Evolutionary conservation across 164 flowering plant species (phyloP), one percentile per base, ranked within the genome.

Genomic region (Annona cherimola): DNA sequence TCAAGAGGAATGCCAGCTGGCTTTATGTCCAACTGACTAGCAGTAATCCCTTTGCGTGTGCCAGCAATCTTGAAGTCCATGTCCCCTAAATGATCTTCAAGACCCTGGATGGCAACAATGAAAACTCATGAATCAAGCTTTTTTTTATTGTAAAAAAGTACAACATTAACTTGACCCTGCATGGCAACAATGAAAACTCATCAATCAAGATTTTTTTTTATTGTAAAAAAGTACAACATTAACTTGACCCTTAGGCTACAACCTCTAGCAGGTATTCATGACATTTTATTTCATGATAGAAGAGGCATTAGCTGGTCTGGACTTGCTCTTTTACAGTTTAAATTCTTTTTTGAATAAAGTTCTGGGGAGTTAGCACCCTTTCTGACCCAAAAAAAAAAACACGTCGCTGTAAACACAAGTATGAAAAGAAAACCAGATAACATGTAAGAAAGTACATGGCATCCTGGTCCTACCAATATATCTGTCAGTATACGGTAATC

Each of bases 21-120:
- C 78, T 95, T 95, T 75, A 95, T 95, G 81, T 95, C 99, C 80
- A 95, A 80, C 84, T 95, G 99, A 81, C 91, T 90, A 42, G 97
- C 91, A 4, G 97, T 93, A 72, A 95, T 66, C 74, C 98, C 97
- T 67, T 88, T 88, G 41, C 93, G 82, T 55, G 98, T 95, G 72
- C 99, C 98, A 44, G 98, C 96, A 85, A 95, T 87, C 82, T 95
- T 95, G 80, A 95, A 95, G 81, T 95, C 99, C 90, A 95, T 95
- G 76, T 95, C 99, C 43, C 99, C 99, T 42, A 95, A 71, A 84
- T 95, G 99, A 88, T 95, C 98, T 86, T 95, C 99, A 78, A 95
- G 80, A 45, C 99, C 99, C 99, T 95, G 74, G 3, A 81, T 50
- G 14, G 57, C 1, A 50, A 50, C 57, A 50, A 50, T 50, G 57